Evolutionary conservation across 2,329 filamentous ascomycete species (phyloP), one percentile per base, ranked within the genome.

Genomic region (Fusarium oligoseptatum): DNA sequence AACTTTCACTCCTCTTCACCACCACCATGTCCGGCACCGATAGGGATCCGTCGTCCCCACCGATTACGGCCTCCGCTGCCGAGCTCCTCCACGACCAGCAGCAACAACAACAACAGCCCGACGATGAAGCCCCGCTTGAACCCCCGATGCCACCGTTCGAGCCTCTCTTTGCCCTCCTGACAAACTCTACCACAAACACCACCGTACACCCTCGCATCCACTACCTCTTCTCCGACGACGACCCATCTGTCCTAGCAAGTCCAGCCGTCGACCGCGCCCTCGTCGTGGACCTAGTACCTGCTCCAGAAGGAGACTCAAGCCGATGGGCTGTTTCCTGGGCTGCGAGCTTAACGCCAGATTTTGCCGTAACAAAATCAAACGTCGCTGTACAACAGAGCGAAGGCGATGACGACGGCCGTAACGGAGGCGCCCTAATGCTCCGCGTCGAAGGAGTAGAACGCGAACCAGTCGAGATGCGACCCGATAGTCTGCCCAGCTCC

Each of bases 191-290:
- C n/a, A 92, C 90, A 10, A 89, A 91, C 77, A 90, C 94, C 55
- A 93, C 94, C 71, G 88, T 94, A 78, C 95, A 98, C 81, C 97
- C 96, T 2, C 91, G 90, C 63, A 91, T 98, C 2, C 95, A 96
- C 84, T 98, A 98, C 85, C 89, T 98, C 79, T 98, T 99, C 85
- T 90, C 91, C 77, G 95, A 98, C 82, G 97, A 98, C 83, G 95
- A 98, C 80, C 90, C 92, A 2, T 93, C 95, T 56, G 86, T 93
- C 52, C 86, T 97, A 41, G 93, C 93, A 1, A 88, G 29, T 15
- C 45, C 91, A 41, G 92, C 93, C 2, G 92, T 82, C 83, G 90
- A 86, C 68, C 86, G 90, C 58, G 83, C 89, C 41, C 80, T 92
- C 50, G 78, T 92, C 34, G 83, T 92, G 9, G 89, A 92, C 76